Percentiles rank a stretch among this genome's conserved stretches.
phyloP scores from a whole-genome alignment of 208 protist genomes.

The Leptomonas pyrrhocoris region DNA sequence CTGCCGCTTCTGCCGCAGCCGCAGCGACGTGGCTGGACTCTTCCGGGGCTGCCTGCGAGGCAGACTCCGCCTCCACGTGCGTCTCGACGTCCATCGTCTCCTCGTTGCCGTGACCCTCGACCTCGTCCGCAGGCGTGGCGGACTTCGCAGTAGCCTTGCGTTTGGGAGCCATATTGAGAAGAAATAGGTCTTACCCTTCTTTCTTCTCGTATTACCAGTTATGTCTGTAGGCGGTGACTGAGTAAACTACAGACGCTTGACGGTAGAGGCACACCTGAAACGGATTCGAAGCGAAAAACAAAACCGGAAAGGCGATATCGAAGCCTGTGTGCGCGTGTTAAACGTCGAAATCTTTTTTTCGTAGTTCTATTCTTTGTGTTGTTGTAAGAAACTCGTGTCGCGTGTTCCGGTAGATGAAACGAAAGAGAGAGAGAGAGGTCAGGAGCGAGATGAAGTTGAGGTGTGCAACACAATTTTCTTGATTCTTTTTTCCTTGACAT shows the following conservation, averaged over 20 bases:
- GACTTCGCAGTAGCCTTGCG: slow-evolving; percentile 38
- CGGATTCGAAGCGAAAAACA: too few species aligned
- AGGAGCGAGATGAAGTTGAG: background rate
- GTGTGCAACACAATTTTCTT: background rate
- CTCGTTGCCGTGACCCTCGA: background rate
- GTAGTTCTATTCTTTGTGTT: too few species aligned
- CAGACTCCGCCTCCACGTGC: background rate
- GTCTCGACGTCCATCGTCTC: background rate
- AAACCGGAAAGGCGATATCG: too few species aligned
- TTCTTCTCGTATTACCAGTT: background rate
- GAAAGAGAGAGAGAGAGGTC: background rate
- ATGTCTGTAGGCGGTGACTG: too few species aligned
- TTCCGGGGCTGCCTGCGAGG: background rate
- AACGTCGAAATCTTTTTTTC: too few species aligned
- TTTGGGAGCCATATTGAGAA: slow-evolving; percentile 70
- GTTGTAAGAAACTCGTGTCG: too few species aligned
- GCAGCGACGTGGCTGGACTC: background rate
- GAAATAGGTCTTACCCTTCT: background rate
- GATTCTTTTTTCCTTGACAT: slow-evolving; percentile 3
- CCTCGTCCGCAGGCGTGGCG: slow-evolving; percentile 8
- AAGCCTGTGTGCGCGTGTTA: too few species aligned
- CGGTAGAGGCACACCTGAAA: too few species aligned
- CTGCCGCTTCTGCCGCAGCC: slow-evolving; percentile 14
- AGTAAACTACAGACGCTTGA: too few species aligned
- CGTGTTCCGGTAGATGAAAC: background rate